Conservation (phyloP, 108 stramenopile species). For the Aurantiochytrium sp. region DNA sequence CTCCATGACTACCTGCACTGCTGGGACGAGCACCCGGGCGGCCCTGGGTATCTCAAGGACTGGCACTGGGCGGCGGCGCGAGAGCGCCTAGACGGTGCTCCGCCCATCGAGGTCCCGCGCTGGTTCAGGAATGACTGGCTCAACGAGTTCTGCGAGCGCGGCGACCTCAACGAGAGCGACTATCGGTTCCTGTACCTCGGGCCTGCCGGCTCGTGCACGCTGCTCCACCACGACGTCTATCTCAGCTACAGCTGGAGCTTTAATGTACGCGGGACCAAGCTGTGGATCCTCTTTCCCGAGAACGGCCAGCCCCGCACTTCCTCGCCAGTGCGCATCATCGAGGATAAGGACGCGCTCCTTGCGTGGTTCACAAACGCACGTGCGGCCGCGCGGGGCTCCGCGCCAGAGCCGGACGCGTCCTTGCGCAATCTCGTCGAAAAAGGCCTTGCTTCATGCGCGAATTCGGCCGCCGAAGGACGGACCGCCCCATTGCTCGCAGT, state of each 20-base stretch:
- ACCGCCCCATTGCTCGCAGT: constrained; percentile 52
- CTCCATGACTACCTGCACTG: not conserved
- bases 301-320: not conserved
- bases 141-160: not conserved
- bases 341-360: not conserved
- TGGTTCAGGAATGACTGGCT: not conserved
- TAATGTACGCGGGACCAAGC: constrained; percentile 74
- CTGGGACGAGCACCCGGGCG: not conserved
- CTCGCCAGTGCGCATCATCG: not conserved
- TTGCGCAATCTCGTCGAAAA: not conserved
- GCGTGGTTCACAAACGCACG: not conserved
- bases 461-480: no score
- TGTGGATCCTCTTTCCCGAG: constrained; percentile 64
- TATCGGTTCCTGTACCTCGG: constrained; percentile 83
- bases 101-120: not conserved
- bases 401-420: not conserved
- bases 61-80: not conserved
- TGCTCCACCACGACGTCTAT: constrained; percentile 75
- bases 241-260: constrained; percentile 76
- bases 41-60: constrained; percentile 3
- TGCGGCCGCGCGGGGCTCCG: not conserved
- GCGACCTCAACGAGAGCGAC: constrained; percentile 49
- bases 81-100: not conserved
- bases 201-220: constrained; percentile 59
- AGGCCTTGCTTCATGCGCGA: not conserved